Evolutionary conservation across 2,329 filamentous ascomycete species (phyloP).

Genomic region (Penicillium sp.): DNA sequence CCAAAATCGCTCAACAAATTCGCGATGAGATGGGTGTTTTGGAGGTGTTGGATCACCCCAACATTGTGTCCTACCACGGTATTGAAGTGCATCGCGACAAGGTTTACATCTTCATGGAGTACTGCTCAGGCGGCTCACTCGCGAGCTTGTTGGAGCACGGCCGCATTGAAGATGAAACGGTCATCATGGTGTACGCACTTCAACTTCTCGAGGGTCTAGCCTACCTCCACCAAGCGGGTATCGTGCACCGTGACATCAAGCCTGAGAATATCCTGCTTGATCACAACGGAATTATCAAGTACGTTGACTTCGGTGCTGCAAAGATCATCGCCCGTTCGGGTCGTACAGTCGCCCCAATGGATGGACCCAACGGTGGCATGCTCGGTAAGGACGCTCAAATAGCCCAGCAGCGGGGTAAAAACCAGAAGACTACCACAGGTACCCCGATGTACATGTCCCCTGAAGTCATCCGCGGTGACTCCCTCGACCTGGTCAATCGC

Average conservation of each 20-base stretch:
- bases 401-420: constrained; percentile 40
- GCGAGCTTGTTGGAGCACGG: constrained; percentile 90
- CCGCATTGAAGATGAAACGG: constrained; percentile 95
- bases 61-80: constrained; percentile 95
- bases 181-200: constrained; percentile 94
- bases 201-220: constrained; percentile 92
- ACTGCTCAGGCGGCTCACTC: constrained; percentile 92
- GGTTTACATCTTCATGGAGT: constrained; percentile 99
- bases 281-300: constrained; percentile 98
- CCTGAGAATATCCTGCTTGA: constrained; percentile 97
- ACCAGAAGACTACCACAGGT: constrained; percentile 91
- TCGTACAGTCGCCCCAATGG: constrained; percentile 73
- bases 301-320: constrained; percentile 96
- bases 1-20: constrained; percentile 90
- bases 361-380: constrained; percentile 54
- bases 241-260: constrained; percentile 97
- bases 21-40: constrained; percentile 96
- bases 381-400: constrained; percentile 33
- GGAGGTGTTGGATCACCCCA: constrained; percentile 93
- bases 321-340: constrained; percentile 96
- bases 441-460: constrained; percentile 99
- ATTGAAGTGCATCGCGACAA: constrained; percentile 98
- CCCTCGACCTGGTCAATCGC: constrained; percentile 69
- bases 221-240: constrained; percentile 87
- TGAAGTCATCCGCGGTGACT: constrained; percentile 92